Base-by-base conservation (phyloP, 495 filamentous ascomycete genomes). In the Articulospora tetracladia region DNA sequence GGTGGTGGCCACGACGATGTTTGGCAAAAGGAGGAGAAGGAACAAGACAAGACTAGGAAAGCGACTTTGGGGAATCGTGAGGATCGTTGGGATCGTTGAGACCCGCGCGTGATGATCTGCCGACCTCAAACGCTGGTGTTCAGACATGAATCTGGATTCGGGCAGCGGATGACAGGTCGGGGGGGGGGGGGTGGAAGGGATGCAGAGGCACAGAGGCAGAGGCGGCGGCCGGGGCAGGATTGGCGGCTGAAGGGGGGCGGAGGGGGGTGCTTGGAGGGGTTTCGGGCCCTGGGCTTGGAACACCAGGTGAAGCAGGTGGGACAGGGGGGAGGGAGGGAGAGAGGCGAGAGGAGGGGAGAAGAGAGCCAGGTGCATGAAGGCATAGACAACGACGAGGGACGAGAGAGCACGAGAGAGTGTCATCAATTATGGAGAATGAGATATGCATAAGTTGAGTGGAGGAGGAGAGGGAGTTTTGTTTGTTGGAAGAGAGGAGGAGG, bases 21-120 rank as follows among this genome's bases (percentile, higher is more conserved):
- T 64, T 55, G 66, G 55, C 57, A 60, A 53, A 28, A 55, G 39
- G 32, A 49, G 22, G 58, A 65, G 63, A 44, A 17, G 15, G 39
- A 67, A 71, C 62, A 54, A 65, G 61, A 53, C 30, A 53, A 61
- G 59, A 48, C 27, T 49, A 58, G 60, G 39, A 30, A 60, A 52
- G n/a, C n/a, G n/a, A n/a, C n/a, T n/a, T n/a, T n/a, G n/a, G n/a
- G n/a, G n/a, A n/a, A n/a, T n/a, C n/a, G n/a, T 49, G 26, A 67
- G 65, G n/a, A 34, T 59, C 13, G 50, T 15, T 32, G 41, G 48
- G 28, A 39, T 23, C 20, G 23, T 13, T 51, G 61, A 58, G 52
- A 66, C 59, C 55, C 15, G 30, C 3, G n/a, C 8, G 17, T 7
- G n/a, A 59, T 17, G 55, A 62, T 64, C 58, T 28, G 19, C 60